A percentile compares a stretch with the other conserved stretches of the same genome.
phyloP scores from a whole-genome alignment of 768 basidiomycete genomes.

The Sistotremastrum suecicum region DNA sequence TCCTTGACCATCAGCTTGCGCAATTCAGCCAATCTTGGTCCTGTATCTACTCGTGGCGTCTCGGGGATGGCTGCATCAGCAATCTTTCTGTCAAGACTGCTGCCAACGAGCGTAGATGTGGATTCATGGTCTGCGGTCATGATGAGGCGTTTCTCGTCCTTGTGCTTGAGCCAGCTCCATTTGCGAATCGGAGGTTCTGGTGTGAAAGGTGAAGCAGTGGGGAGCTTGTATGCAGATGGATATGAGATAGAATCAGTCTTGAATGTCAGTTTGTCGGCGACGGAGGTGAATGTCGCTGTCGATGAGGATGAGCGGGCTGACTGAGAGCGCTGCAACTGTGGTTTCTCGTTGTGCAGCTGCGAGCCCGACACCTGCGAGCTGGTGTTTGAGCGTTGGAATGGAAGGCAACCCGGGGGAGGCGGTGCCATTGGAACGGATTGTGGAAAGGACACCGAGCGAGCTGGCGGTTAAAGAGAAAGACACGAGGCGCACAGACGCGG shows the following conservation, averaged over 20 bases:
- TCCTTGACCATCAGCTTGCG: conserved; percentile 55
- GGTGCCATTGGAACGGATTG: not conserved
- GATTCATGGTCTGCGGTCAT: conserved; percentile 44
- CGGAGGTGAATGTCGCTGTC: conserved; percentile 21
- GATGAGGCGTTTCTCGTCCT: conserved; percentile 19
- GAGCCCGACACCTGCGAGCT: not conserved
- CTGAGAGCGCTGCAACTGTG: conserved; percentile 2
- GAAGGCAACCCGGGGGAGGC: conserved; percentile 6
- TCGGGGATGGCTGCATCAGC: conserved; percentile 40
- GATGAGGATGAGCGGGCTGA: conserved; percentile 14
- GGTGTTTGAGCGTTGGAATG: conserved; percentile 2
- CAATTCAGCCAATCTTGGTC: conserved; percentile 43
- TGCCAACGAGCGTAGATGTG: conserved; percentile 60
- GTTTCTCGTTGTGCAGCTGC: not conserved
- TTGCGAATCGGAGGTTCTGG: conserved; percentile 8
- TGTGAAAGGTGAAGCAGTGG: conserved; percentile 10
- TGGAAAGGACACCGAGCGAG: no score
- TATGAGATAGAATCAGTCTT: conserved; percentile 17
- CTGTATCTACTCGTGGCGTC: conserved; percentile 33
- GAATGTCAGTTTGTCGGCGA: conserved; percentile 18
- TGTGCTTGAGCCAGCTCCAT: conserved; percentile 5
- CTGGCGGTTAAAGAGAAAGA: no score
- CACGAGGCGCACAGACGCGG: no score
- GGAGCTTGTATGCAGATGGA: conserved; percentile 9
- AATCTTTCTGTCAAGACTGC: conserved; percentile 55